Evolutionary conservation across 163 green algal species (phyloP).

Genomic region (Prototheca stagnorum): DNA sequence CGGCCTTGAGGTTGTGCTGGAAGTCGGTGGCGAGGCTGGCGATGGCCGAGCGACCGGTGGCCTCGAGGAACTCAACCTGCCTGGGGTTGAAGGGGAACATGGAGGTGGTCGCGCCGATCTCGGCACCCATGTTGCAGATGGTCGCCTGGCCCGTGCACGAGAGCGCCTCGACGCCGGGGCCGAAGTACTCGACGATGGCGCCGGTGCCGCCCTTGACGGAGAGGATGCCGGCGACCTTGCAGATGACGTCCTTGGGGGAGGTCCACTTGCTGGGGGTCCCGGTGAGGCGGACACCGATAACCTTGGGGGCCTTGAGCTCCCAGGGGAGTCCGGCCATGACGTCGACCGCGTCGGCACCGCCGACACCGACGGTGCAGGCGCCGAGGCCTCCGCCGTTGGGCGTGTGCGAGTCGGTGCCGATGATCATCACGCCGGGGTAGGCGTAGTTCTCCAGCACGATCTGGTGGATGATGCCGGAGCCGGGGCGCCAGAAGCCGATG

Average conservation of each 20-base stretch:
- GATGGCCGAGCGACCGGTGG: slow-evolving; percentile 49
- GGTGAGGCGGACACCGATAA: slow-evolving; percentile 83
- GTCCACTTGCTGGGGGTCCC: slow-evolving; percentile 81
- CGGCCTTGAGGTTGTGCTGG: slow-evolving; percentile 55
- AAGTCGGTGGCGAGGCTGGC: slow-evolving; percentile 45
- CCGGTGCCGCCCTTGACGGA: slow-evolving; percentile 91
- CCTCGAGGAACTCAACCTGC: slow-evolving; percentile 69
- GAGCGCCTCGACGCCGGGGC: slow-evolving; percentile 72
- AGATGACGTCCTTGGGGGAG: slow-evolving; percentile 89
- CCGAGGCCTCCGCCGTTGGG: slow-evolving; percentile 85
- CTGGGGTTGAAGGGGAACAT: slow-evolving; percentile 89
- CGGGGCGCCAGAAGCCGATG: slow-evolving; percentile 91
- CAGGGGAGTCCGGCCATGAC: slow-evolving; percentile 94
- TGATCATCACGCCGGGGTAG: slow-evolving; percentile 86
- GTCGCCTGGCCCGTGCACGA: slow-evolving; percentile 91
- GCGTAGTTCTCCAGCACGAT: slow-evolving; percentile 97
- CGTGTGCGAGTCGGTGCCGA: slow-evolving; percentile 92
- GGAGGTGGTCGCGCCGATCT: slow-evolving; percentile 91
- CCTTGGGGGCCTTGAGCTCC: slow-evolving; percentile 83
- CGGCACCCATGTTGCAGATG: slow-evolving; percentile 96
- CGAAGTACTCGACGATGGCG: slow-evolving; percentile 95
- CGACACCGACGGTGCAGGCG: slow-evolving; percentile 80
- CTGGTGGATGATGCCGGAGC: slow-evolving; percentile 91
- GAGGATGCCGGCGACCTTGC: slow-evolving; percentile 89
- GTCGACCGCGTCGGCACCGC: slow-evolving; percentile 85